Conservation (phyloP, 805 yeast genomes). For the Wickerhamomyces bisporus region DNA sequence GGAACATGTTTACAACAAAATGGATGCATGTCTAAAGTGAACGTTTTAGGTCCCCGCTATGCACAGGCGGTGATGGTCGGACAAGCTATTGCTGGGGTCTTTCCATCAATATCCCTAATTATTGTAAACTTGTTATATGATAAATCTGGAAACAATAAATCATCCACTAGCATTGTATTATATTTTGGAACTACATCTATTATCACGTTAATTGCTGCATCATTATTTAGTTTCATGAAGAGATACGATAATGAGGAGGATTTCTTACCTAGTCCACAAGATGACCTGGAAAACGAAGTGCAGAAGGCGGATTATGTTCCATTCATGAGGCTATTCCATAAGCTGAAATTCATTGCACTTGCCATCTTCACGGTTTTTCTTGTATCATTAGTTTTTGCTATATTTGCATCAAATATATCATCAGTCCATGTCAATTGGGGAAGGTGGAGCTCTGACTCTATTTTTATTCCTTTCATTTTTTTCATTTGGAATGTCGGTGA, state of each 20-base stretch:
- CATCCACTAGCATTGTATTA: conserved; percentile 23
- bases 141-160: conserved; percentile 18
- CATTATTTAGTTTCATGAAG: conserved; percentile 32
- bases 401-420: conserved; percentile 71
- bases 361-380: conserved; percentile 72
- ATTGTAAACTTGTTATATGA: conserved; percentile 38
- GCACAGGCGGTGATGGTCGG: conserved; percentile 94
- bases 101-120: conserved; percentile 73
- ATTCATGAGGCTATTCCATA: conserved; percentile 52
- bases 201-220: conserved; percentile 38
- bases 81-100: conserved; percentile 89
- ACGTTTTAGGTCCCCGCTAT: conserved; percentile 65
- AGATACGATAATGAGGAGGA: conserved; percentile 12
- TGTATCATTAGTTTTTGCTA: conserved; percentile 78
- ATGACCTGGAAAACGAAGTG: conserved; percentile 11
- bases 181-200: conserved; percentile 50
- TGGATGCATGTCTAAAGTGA: conserved; percentile 84
- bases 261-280: conserved; percentile 5
- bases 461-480: conserved; percentile 73
- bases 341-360: conserved; percentile 56
- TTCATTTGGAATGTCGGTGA: conserved; percentile 91
- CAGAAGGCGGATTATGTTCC: conserved; percentile 42
- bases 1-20: conserved; percentile 85
- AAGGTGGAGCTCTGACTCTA: conserved; percentile 23
- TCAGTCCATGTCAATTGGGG: conserved; percentile 41